phyloP scores from a whole-genome alignment of 2,329 filamentous ascomycete species.

The Verruconis gallopava region DNA sequence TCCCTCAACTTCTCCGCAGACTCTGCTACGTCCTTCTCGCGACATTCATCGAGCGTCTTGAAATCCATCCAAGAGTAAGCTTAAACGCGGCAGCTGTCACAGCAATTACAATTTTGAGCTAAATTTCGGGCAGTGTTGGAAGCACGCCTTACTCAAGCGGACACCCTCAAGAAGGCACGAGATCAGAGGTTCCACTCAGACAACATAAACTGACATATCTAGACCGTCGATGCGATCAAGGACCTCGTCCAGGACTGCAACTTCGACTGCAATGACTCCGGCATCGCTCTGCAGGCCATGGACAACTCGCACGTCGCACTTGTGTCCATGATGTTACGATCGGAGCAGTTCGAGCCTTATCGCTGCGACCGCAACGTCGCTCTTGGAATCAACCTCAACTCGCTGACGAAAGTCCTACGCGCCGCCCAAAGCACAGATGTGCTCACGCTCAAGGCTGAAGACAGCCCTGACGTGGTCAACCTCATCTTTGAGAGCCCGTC shows the following conservation, averaged over 20 bases:
- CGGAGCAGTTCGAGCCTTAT: conserved; percentile 86
- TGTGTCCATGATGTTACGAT: conserved; percentile 96
- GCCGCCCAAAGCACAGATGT: conserved; percentile 90
- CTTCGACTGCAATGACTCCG: conserved; percentile 99
- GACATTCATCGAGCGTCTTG: not conserved
- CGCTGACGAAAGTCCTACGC: conserved; percentile 92
- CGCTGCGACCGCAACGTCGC: conserved; percentile 98
- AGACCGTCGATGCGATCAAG: conserved; percentile 99
- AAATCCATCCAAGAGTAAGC: not conserved
- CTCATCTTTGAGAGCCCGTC: conserved; percentile 84
- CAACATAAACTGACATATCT: conserved; percentile 8
- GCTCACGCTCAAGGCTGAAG: conserved; percentile 92
- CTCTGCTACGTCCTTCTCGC: too few species aligned
- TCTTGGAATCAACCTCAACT: conserved; percentile 91
- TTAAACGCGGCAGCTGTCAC: not conserved
- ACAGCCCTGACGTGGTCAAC: conserved; percentile 90
- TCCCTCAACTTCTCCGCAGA: too few species aligned
- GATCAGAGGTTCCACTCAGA: not conserved
- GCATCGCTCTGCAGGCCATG: conserved; percentile 97
- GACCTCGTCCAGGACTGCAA: conserved; percentile 99
- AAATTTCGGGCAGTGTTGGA: conserved; percentile 61
- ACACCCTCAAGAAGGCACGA: conserved; percentile 80
- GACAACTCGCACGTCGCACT: conserved; percentile 99
- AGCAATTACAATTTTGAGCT: too few species aligned
- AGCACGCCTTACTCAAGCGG: conserved; percentile 90